Base-by-base conservation (phyloP, 2,329 filamentous ascomycete species). In the Nigrospora sphaerica region DNA sequence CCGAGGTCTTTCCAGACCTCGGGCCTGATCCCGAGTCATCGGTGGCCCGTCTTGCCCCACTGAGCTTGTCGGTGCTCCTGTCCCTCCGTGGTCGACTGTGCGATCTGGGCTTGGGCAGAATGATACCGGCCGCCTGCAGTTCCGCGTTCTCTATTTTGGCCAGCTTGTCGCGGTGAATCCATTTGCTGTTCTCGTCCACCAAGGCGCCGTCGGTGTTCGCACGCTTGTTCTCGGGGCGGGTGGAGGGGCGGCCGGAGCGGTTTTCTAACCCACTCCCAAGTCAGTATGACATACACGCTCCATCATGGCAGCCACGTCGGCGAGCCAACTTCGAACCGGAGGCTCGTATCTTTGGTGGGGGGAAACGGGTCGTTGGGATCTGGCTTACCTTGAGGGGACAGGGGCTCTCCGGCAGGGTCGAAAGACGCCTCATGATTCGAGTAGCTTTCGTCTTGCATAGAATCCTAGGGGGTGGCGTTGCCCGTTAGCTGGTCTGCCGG, bases 111-210 rank as follows among this genome's bases (percentile, higher is more conserved):
- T 72, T 68, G 52, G 81, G 73, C 49, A 85, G 60, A 43, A 78
- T 71, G 55, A 91, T 82, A 31, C 87, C 88, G 7, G 86, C 86
- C 49, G 86, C 86, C 62, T 89, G 85, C 51, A 93, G 74, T 66
- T 93, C 88, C 58, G 83, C 77, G 55, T 73, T 92, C 66, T 93
- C 88, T 55, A 92, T 93, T 60, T 80, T 80, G 46, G 86, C 87
- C 50, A 93, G 69, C 67, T 92, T 92, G 66, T 93, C 88, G 47
- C 88, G 74, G 60, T 93, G 88, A 56, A 93, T 92, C 88, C 88
- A 93, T 63, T 88, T 85, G 32, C 82, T 86, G 50, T 80, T 74
- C 50, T 85, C 82, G 32, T 72, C 67, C 12, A 58, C 57, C 46
- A 61, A 44, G 32, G 62, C 58, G 32, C 53, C 46, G 35, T 62